Percentiles rank a stretch among this genome's conserved stretches.
Conservation (phyloP, 208 protist species). For the Trypanosoma melophagium region DNA sequence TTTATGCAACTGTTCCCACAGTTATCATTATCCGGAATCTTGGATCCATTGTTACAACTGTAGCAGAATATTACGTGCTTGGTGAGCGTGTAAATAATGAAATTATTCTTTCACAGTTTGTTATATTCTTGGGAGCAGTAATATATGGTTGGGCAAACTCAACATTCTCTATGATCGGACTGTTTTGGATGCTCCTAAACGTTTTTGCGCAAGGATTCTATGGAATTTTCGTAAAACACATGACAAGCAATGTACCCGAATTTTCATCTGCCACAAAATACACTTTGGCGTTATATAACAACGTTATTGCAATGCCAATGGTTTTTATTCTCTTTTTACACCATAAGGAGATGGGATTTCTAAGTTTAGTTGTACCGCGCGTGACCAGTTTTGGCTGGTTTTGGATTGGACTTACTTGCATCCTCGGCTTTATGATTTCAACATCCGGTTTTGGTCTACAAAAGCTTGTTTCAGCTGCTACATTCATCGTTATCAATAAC, state of each 20-base stretch:
- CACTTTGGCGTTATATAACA: constrained; percentile 42
- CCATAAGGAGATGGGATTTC: background rate
- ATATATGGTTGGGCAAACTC: constrained; percentile 25
- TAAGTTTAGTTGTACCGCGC: background rate
- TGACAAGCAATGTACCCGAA: constrained; percentile 17
- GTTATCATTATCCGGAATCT: constrained; percentile 35
- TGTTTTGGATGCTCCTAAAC: constrained; percentile 36
- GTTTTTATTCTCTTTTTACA: constrained; percentile 23
- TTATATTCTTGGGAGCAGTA: constrained; percentile 32
- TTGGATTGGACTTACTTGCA: constrained; percentile 30
- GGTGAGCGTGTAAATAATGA: constrained; percentile 25
- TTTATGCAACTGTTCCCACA: constrained; percentile 34
- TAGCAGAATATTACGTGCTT: constrained; percentile 35
- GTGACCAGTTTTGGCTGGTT: constrained; percentile 29
- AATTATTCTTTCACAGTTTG: constrained; percentile 36
- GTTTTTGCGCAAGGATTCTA: constrained; percentile 30
- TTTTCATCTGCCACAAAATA: constrained; percentile 35
- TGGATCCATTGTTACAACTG: constrained; percentile 36
- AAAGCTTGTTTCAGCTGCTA: constrained; percentile 41
- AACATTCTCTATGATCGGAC: constrained; percentile 23
- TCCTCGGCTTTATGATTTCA: constrained; percentile 39
- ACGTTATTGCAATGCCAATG: constrained; percentile 29
- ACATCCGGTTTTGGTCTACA: constrained; percentile 40
- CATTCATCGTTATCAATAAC: constrained; percentile 43
- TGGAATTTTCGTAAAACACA: constrained; percentile 36